Evolutionary conservation across 1,139 yeast species (phyloP).

Genomic region (Yamadazyma blattariae): DNA sequence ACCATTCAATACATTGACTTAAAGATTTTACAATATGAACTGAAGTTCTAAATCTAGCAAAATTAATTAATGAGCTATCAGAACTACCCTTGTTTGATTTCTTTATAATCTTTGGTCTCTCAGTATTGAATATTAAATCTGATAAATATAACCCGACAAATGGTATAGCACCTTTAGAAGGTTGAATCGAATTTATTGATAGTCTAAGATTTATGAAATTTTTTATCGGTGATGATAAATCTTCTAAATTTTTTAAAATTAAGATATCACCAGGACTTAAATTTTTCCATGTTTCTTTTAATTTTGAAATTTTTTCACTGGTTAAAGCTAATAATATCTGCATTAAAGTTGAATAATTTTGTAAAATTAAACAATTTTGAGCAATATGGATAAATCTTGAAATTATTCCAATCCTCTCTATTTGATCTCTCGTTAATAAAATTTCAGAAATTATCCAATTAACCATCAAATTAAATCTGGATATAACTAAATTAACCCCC

Average conservation of each 20-base stretch:
- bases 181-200: conserved; percentile 59
- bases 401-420: conserved; percentile 63
- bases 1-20: conserved; percentile 84
- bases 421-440: conserved; percentile 57
- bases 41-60: conserved; percentile 72
- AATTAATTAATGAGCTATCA: conserved; percentile 57
- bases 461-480: conserved; percentile 84
- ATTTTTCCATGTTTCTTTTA: conserved; percentile 73
- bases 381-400: conserved; percentile 86
- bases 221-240: conserved; percentile 59
- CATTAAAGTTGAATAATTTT: conserved; percentile 84
- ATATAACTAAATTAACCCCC: conserved; percentile 82
- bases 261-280: conserved; percentile 57
- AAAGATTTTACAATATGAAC: conserved; percentile 78
- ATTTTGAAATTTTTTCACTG: conserved; percentile 60
- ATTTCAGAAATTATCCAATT: conserved; percentile 94
- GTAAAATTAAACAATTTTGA: conserved; percentile 64
- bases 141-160: conserved; percentile 83
- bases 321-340: conserved; percentile 82
- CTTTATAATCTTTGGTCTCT: conserved; percentile 49
- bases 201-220: conserved; percentile 66
- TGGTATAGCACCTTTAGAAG: conserved; percentile 82
- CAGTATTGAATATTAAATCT: conserved; percentile 79
- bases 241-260: conserved; percentile 63
- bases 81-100: conserved; percentile 10